These are phyloP conservation scores for Verticillium zaregamsianum DNA, from an alignment of 2,329 filamentous ascomycete genomes.

Conservation along the genomic window DNA sequence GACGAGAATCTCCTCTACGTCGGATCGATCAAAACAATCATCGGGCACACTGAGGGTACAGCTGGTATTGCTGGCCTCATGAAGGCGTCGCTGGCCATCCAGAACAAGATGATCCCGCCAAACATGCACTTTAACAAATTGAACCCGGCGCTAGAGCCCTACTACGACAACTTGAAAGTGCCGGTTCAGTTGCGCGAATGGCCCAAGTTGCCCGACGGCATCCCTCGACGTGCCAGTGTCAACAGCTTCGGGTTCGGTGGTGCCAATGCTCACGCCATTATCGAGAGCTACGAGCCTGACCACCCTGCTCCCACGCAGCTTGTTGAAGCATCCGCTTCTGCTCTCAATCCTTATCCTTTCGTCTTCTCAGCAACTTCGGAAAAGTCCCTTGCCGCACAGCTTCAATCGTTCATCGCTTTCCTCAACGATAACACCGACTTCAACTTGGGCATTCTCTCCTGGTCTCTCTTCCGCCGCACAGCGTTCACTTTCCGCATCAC, in stretches of 20 bases:
- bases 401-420: too few relatives aligned
- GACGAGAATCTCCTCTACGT: conserved; percentile 12
- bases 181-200: conserved; percentile 6
- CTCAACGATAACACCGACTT: too few relatives aligned
- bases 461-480: too few relatives aligned
- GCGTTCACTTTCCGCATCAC: too few relatives aligned
- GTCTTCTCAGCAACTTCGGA: too few relatives aligned
- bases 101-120: conserved; percentile 15
- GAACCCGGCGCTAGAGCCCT: conserved; percentile 21
- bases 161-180: conserved; percentile 14
- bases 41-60: conserved; percentile 3
- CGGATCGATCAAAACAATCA: conserved; percentile 5
- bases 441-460: too few relatives aligned
- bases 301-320: too few relatives aligned
- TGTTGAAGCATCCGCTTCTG: too few relatives aligned
- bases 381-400: too few relatives aligned
- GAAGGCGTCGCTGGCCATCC: conserved; percentile 9
- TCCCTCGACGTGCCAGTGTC: conserved; percentile 1
- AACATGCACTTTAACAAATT: conserved; percentile 24
- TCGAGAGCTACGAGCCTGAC: background rate
- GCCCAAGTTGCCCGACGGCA: conserved; percentile 9
- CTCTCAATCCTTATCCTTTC: too few relatives aligned
- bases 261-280: conserved; percentile 6
- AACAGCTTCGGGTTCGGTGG: conserved; percentile 9
- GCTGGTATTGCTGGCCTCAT: conserved; percentile 2